These are phyloP conservation scores for Choiromyces venosus DNA, from an alignment of 495 filamentous ascomycete species.

Conservation along the genomic window DNA sequence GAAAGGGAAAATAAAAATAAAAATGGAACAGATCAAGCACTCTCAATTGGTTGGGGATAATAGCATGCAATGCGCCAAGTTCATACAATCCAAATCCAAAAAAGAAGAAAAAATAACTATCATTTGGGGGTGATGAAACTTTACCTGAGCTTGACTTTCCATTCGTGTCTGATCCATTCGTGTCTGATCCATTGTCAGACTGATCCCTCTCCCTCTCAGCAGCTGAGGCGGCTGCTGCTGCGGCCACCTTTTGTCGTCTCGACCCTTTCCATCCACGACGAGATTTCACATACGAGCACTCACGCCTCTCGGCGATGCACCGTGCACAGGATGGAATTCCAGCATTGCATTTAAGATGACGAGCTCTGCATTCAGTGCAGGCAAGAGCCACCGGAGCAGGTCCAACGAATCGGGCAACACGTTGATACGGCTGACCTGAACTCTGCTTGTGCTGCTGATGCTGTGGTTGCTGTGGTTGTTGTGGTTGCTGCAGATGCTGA, in stretches of 20 bases:
- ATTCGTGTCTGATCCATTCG: constrained; percentile 7
- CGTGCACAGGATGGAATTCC: constrained; percentile 47
- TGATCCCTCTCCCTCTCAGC: constrained; percentile 18
- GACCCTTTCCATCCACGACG: constrained; percentile 50
- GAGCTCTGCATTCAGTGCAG: constrained; percentile 54
- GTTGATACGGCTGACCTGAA: constrained; percentile 36
- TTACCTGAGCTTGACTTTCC: constrained; percentile 27
- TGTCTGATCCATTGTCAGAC: constrained; percentile 9
- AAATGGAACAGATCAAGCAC: constrained; percentile 14
- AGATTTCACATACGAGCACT: constrained; percentile 51
- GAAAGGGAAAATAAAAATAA: constrained; percentile 11
- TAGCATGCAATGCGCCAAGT: constrained; percentile 10
- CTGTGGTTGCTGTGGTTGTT: constrained; percentile 12
- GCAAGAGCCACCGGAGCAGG: constrained; percentile 48
- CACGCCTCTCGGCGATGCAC: constrained; percentile 45
- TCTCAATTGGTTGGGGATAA: constrained; percentile 9
- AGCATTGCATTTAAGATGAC: constrained; percentile 56
- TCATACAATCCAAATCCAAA: constrained; percentile 5
- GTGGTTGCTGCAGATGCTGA: constrained; percentile 15
- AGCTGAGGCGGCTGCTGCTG: constrained; percentile 36
- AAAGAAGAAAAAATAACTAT: constrained; percentile 11
- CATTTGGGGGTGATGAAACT: not conserved
- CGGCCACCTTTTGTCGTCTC: constrained; percentile 44
- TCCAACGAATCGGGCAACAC: constrained; percentile 37
- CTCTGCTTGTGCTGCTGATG: constrained; percentile 14